Base-by-base conservation (phyloP, 2,329 filamentous ascomycete species). In the Chaetomiaceae sp. region DNA sequence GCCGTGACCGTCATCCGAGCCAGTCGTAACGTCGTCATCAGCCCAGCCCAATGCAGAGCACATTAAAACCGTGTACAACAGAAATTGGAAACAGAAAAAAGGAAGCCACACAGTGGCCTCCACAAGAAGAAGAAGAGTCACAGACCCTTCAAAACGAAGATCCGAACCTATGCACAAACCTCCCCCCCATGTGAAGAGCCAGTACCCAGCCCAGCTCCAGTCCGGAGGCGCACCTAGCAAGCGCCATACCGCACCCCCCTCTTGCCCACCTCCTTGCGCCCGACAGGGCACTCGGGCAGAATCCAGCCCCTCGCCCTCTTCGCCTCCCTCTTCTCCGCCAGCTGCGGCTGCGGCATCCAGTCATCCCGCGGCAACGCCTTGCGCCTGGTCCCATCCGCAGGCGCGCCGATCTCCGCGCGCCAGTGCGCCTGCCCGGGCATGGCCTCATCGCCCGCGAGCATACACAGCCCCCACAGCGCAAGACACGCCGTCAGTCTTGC, bases 301-400 rank as follows among this genome's bases (percentile, higher is more conserved):
- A 88, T 77, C 86, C 86, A 90, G 0, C 85, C 86, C 24, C 86
- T 68, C 2, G 78, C 73, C 18, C 84, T 68, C 76, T 88, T 89
- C 17, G 84, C 82, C 66, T 86, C 83, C 48, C 79, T 70, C 81
- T 86, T 93, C 77, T 86, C 84, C 26, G 75, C 83, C 56, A 79
- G 72, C 70, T 82, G 86, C 41, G 79, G 81, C 68, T 73, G 80
- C 9, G 86, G 84, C 67, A 90, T 88, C 86, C 86, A 89, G 18
- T 68, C 67, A 64, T 90, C 86, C 34, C 83, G 73, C n/a, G 80
- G 71, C 20, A 83, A 67, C 42, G 81, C 80, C 70, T 86, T 86
- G 60, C 83, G 74, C 30, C 86, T 69, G 1, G 84, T 86, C 30
- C 84, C 76, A 55, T 87, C 84, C 10, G 83, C 83, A 0, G 86